Evolutionary conservation across 495 filamentous ascomycete species (phyloP).

Genomic region (Hypoxylon intermedium): DNA sequence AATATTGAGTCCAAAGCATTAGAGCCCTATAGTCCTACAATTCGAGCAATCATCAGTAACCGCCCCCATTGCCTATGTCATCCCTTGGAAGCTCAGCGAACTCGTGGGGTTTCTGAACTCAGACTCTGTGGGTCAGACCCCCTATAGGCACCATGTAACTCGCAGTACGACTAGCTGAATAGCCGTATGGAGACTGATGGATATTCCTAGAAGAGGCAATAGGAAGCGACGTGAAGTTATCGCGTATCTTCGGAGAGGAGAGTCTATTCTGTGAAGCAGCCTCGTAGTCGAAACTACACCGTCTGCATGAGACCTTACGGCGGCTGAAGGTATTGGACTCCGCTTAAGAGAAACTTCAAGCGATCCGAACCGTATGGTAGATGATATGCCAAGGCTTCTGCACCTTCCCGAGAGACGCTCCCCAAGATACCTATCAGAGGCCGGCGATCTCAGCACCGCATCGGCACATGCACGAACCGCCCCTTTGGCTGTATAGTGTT

Average conservation of each 20-base stretch:
- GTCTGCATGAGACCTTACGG: not conserved
- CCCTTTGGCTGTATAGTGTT: slow-evolving; percentile 30
- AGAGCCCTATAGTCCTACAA: not conserved
- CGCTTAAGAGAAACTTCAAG: not conserved
- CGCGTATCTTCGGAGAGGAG: not conserved
- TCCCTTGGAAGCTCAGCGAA: not conserved
- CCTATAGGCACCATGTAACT: not conserved
- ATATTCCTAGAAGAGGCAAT: not conserved
- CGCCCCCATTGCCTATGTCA: slow-evolving; percentile 1
- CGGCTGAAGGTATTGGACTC: not conserved
- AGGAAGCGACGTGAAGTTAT: not conserved
- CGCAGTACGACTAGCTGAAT: not conserved
- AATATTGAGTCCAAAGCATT: not conserved
- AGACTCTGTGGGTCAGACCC: not conserved
- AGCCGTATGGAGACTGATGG: too few species aligned
- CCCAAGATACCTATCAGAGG: slow-evolving; percentile 25
- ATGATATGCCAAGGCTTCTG: slow-evolving; percentile 23
- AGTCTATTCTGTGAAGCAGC: slow-evolving; percentile 1
- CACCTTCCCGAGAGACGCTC: slow-evolving; percentile 38
- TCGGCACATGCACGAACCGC: slow-evolving; percentile 29
- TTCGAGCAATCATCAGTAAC: not conserved
- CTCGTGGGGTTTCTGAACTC: not conserved
- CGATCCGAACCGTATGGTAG: slow-evolving; percentile 9
- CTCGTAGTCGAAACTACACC: not conserved
- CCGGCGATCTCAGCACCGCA: slow-evolving; percentile 17